Conservation (phyloP, 352 stramenopile species). For the Albugo candida region DNA sequence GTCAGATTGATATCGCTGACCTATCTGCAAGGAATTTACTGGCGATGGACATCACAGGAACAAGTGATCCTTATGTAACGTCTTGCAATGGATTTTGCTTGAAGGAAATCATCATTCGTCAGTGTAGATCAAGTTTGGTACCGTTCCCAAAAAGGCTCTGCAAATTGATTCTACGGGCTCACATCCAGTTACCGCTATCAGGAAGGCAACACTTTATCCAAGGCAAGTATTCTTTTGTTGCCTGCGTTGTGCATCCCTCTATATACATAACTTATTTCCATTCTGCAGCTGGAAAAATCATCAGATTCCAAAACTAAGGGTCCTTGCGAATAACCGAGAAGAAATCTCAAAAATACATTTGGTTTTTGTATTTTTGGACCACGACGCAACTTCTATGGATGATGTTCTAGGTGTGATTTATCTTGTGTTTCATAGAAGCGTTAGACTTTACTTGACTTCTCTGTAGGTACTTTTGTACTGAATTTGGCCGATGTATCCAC, state of each 20-base stretch:
- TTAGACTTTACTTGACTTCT: not conserved
- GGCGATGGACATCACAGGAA: conserved; percentile 53
- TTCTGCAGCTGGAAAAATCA: conserved; percentile 30
- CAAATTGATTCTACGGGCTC: conserved; percentile 24
- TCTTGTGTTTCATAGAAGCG: conserved; percentile 38
- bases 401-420: conserved; percentile 44
- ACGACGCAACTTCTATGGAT: conserved; percentile 51
- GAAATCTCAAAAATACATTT: conserved; percentile 46
- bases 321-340: conserved; percentile 25
- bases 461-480: not conserved
- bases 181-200: conserved; percentile 32
- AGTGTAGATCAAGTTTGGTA: conserved; percentile 52
- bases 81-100: not conserved
- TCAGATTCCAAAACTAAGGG: conserved; percentile 39
- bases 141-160: conserved; percentile 24
- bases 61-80: conserved; percentile 61
- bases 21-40: conserved; percentile 34
- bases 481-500: not conserved
- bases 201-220: conserved; percentile 43
- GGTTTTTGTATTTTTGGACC: conserved; percentile 61
- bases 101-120: not conserved
- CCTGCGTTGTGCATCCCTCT: too few relatives aligned
- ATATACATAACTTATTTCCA: not conserved
- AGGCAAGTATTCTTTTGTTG: conserved; percentile 18
- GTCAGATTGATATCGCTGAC: conserved; percentile 32